phyloP scores from a whole-genome alignment of 1,284 basidiomycete genomes.

The Caloboletus inedulis region DNA sequence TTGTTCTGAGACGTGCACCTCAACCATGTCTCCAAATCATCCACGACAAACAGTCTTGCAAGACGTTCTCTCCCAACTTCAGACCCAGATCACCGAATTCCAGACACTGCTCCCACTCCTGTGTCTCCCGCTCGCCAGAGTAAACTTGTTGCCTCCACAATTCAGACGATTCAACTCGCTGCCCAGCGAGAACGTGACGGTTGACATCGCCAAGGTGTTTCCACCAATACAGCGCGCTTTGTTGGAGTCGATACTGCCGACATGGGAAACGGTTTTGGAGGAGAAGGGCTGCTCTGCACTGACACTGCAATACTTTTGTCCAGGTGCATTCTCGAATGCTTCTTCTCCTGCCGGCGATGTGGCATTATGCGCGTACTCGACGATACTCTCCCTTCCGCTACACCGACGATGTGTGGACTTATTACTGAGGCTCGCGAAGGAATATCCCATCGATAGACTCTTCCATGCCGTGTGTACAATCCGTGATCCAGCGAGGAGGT shows the following conservation, averaged over 20 bases:
- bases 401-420: conserved; percentile 47
- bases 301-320: conserved; percentile 67
- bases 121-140: conserved; percentile 50
- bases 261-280: conserved; percentile 60
- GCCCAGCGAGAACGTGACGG: conserved; percentile 7
- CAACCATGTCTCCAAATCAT: conserved; percentile 13
- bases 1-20: not conserved
- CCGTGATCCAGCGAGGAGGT: conserved; percentile 28
- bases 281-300: conserved; percentile 46
- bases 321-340: conserved; percentile 53
- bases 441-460: conserved; percentile 70
- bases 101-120: conserved; percentile 53
- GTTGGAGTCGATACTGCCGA: conserved; percentile 62
- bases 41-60: conserved; percentile 19
- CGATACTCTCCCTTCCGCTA: conserved; percentile 51
- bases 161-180: conserved; percentile 40
- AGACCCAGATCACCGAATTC: conserved; percentile 49
- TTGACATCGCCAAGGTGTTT: conserved; percentile 45
- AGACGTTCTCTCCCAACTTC: conserved; percentile 50
- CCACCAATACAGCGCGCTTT: conserved; percentile 59
- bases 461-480: conserved; percentile 48
- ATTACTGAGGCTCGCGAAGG: conserved; percentile 50
- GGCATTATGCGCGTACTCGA: conserved; percentile 58
- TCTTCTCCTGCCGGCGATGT: conserved; percentile 50
- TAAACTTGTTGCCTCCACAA: conserved; percentile 57